phyloP scores from a whole-genome alignment of 805 yeast genomes.

The Starmerella bombi region DNA sequence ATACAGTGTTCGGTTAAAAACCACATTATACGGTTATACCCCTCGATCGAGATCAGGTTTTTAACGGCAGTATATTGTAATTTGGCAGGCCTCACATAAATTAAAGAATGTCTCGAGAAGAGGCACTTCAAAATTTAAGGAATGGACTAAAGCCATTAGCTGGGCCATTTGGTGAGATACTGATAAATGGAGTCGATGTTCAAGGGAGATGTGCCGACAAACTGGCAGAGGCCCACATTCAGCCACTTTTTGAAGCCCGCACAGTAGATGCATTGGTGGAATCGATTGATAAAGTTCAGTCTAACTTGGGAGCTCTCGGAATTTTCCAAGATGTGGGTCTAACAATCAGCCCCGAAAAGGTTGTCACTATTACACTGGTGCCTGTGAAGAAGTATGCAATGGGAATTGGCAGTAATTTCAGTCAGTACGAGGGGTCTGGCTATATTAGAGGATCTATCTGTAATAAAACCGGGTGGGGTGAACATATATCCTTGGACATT shows the following conservation, averaged over 20 bases:
- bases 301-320: constrained; percentile 19
- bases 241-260: constrained; percentile 26
- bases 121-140: constrained; percentile 8
- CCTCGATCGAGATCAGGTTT: no score
- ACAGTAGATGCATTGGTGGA: constrained; percentile 19
- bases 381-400: constrained; percentile 56
- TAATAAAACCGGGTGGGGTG: constrained; percentile 60
- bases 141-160: constrained; percentile 8
- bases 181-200: constrained; percentile 22
- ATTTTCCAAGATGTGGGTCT: constrained; percentile 16
- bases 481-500: constrained; percentile 40
- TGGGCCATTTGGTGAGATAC: constrained; percentile 6
- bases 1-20: no score
- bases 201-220: constrained; percentile 27
- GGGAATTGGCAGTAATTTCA: constrained; percentile 88
- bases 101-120: constrained; percentile 12
- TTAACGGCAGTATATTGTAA: no score
- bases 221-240: constrained; percentile 24
- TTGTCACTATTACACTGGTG: constrained; percentile 15
- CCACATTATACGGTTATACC: no score
- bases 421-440: constrained; percentile 95
- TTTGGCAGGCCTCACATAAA: no score
- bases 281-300: constrained; percentile 25
- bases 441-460: constrained; percentile 59
- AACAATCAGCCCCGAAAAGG: constrained; percentile 17